These are phyloP conservation scores for Jamesozyma jinghongensis DNA, from an alignment of 805 yeast genomes.

Conservation along the genomic window DNA sequence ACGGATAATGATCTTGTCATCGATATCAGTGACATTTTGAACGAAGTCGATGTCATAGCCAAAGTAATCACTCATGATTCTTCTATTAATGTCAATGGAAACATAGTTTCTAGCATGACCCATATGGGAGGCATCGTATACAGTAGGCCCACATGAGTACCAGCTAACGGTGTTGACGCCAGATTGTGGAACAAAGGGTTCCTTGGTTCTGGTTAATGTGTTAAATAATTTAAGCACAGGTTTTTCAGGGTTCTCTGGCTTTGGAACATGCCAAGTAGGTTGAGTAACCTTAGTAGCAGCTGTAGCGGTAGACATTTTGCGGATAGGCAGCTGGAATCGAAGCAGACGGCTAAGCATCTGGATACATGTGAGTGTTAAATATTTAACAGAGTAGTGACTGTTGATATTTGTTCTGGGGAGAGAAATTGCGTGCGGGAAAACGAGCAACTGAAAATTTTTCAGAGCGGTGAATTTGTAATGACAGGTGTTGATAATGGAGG, in stretches of 20 bases:
- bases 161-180: constrained; percentile 62
- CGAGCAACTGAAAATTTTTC: too few species aligned
- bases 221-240: constrained; percentile 62
- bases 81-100: constrained; percentile 83
- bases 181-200: constrained; percentile 60
- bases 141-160: constrained; percentile 99
- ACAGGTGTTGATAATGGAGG: too few species aligned
- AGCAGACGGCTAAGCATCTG: too few species aligned
- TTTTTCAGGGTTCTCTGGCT: constrained; percentile 11
- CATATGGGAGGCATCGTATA: constrained; percentile 92
- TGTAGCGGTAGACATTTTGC: constrained; percentile 5
- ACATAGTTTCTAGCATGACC: constrained; percentile 98
- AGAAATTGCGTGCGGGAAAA: not conserved
- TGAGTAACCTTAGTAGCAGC: constrained; percentile 31
- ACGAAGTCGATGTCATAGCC: constrained; percentile 82
- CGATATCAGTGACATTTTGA: constrained; percentile 98
- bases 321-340: not conserved
- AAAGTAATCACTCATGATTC: constrained; percentile 82
- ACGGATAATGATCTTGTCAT: constrained; percentile 89
- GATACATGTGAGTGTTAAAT: not conserved
- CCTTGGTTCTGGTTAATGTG: constrained; percentile 74
- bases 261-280: constrained; percentile 46
- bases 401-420: not conserved
- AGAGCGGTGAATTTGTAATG: too few species aligned
- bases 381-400: not conserved